phyloP scores from a whole-genome alignment of 148 eudicot genomes.

The Camellia granthamiana region DNA sequence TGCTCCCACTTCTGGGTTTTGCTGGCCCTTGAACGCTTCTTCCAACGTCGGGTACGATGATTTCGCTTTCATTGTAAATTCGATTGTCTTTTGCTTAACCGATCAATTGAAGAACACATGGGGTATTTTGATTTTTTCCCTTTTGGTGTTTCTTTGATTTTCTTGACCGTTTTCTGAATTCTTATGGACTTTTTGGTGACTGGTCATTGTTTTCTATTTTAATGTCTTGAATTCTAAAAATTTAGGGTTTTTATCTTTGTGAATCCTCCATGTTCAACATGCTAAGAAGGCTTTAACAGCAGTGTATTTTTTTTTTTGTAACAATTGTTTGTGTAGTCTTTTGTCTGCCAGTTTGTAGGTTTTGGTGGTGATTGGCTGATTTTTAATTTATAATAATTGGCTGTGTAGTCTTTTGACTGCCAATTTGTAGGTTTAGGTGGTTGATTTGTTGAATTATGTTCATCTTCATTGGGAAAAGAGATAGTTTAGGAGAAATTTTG shows the following conservation, averaged over 20 bases:
- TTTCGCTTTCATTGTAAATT: neutral
- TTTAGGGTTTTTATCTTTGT: neutral
- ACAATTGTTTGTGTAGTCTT: no score
- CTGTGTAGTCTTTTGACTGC: neutral
- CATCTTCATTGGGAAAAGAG: neutral
- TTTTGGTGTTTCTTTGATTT: slow-evolving; percentile 9
- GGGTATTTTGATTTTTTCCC: slow-evolving; percentile 19
- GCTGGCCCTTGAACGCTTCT: slow-evolving; percentile 57
- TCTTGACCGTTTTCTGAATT: neutral
- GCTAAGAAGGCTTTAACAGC: no score
- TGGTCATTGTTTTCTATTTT: neutral
- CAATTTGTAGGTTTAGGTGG: neutral
- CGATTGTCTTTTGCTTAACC: neutral
- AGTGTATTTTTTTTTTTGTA: no score
- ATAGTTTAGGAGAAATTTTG: neutral
- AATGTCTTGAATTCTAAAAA: neutral
- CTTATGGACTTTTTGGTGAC: neutral
- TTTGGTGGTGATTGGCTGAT: neutral
- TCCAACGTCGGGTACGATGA: slow-evolving; percentile 48
- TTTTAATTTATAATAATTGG: neutral
- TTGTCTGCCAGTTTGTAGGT: neutral
- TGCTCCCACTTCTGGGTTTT: slow-evolving; percentile 41
- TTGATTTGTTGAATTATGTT: neutral
- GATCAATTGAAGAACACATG: neutral
- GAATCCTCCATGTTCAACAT: no score